Evolutionary conservation across 176 grass and related monocot genomes (phyloP).

Genomic region (Pontederia crassipes): DNA sequence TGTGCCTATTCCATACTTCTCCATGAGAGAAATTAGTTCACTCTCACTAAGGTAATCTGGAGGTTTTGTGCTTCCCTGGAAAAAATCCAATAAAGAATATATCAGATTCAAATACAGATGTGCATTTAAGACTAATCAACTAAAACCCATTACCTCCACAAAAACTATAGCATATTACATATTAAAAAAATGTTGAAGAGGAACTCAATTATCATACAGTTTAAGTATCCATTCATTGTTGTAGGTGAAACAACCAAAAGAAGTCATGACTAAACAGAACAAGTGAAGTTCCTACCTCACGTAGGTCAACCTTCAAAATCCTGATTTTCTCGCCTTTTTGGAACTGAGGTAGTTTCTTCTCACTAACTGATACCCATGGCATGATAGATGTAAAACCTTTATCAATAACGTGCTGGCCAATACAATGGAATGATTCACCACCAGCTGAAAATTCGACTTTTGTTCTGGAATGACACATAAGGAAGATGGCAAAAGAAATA

Average conservation of each 20-base stretch:
- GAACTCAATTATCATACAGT: too few species aligned
- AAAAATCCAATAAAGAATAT: slow-evolving; percentile 6
- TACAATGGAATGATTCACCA: slow-evolving; percentile 70
- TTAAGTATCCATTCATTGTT: too few species aligned
- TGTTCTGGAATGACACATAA: slow-evolving; percentile 39
- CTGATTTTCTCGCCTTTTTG: slow-evolving; percentile 45
- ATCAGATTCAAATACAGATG: too few species aligned
- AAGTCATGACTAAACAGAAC: background rate
- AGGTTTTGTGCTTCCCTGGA: slow-evolving; percentile 70
- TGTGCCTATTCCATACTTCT: slow-evolving; percentile 91
- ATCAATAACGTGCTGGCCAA: slow-evolving; percentile 51
- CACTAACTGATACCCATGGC: slow-evolving; percentile 82
- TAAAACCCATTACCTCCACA: too few species aligned
- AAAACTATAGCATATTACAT: too few species aligned
- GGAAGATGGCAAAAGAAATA: background rate
- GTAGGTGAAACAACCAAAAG: too few species aligned
- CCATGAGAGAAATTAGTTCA: slow-evolving; percentile 95
- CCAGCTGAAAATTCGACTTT: slow-evolving; percentile 66
- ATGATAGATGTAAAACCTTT: slow-evolving; percentile 99
- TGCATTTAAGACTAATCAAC: too few species aligned
- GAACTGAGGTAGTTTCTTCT: slow-evolving; percentile 70
- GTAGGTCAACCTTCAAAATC: slow-evolving; percentile 75
- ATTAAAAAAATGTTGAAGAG: too few species aligned
- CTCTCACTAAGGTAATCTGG: slow-evolving; percentile 97
- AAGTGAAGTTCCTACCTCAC: slow-evolving; percentile 43